phyloP scores from a whole-genome alignment of 768 basidiomycete species.

The Mycena floridula region DNA sequence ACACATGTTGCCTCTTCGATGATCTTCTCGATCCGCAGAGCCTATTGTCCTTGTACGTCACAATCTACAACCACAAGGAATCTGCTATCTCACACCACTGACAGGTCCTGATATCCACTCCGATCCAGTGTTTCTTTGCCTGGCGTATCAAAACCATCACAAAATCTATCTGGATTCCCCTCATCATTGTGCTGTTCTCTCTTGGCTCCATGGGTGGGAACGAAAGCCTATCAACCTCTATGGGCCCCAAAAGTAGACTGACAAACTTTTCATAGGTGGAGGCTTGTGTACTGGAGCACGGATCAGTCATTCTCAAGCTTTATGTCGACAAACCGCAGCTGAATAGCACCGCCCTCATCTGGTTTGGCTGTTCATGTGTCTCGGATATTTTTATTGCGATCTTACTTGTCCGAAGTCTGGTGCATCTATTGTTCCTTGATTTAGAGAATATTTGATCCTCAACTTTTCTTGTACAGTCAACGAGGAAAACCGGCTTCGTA shows the following conservation, averaged over 20 bases:
- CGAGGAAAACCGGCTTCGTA: too few relatives aligned
- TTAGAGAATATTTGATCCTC: too few relatives aligned
- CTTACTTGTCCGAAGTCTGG: conserved; percentile 1
- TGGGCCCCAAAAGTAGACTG: neutral
- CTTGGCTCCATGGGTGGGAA: conserved; percentile 3
- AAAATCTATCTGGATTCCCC: conserved; percentile 4
- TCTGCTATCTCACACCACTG: neutral
- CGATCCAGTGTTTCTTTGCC: conserved; percentile 12
- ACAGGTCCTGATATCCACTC: conserved; percentile 11
- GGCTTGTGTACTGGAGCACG: conserved; percentile 1
- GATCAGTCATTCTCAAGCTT: neutral
- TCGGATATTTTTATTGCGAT: conserved; percentile 4
- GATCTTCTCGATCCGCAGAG: conserved; percentile 15
- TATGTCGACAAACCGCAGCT: neutral
- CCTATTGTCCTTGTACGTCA: conserved; percentile 24
- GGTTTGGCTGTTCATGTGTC: conserved; percentile 3
- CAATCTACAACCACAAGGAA: neutral
- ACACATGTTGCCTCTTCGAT: conserved; percentile 9
- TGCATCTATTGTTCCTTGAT: too few relatives aligned
- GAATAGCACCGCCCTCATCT: conserved; percentile 1
- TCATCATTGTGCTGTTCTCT: conserved; percentile 4
- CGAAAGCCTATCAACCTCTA: neutral
- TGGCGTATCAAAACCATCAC: conserved; percentile 11
- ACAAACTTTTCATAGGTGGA: neutral
- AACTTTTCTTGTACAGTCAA: too few relatives aligned